phyloP scores from a whole-genome alignment of 2,329 filamentous ascomycete species.

The Trichoderma sp. region DNA sequence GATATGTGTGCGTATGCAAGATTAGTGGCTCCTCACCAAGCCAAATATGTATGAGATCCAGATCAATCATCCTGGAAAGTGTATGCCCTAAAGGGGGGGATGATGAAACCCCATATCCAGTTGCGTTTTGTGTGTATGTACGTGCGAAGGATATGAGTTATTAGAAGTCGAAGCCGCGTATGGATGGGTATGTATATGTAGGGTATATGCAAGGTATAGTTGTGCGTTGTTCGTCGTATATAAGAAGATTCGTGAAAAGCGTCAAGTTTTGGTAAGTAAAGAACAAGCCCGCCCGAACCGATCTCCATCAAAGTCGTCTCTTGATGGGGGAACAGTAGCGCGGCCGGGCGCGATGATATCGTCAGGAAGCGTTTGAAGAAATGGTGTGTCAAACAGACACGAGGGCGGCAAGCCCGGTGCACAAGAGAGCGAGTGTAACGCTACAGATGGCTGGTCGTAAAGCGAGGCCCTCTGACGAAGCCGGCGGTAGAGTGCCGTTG shows the following conservation, averaged over 20 bases:
- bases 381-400: neutral
- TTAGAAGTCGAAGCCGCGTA: neutral
- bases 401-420: conserved; percentile 1
- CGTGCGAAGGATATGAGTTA: neutral
- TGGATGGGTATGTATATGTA: neutral
- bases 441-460: conserved; percentile 31
- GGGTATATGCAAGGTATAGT: neutral
- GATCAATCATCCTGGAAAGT: neutral
- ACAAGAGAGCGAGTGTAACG: conserved; percentile 28
- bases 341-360: neutral
- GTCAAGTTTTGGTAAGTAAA: neutral
- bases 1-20: conserved; percentile 13
- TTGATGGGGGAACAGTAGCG: neutral
- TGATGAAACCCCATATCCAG: conserved; percentile 1
- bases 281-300: neutral
- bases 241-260: conserved; percentile 19
- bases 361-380: neutral
- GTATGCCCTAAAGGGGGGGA: neutral
- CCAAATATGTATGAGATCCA: neutral
- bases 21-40: neutral
- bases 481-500: conserved; percentile 55
- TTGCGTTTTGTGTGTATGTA: neutral
- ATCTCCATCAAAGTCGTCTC: neutral
- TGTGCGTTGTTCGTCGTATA: conserved; percentile 18
- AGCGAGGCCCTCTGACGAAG: conserved; percentile 32